Evolutionary conservation across 768 basidiomycete genomes (phyloP).

Genomic region (Suillus fuscotomentosus): DNA sequence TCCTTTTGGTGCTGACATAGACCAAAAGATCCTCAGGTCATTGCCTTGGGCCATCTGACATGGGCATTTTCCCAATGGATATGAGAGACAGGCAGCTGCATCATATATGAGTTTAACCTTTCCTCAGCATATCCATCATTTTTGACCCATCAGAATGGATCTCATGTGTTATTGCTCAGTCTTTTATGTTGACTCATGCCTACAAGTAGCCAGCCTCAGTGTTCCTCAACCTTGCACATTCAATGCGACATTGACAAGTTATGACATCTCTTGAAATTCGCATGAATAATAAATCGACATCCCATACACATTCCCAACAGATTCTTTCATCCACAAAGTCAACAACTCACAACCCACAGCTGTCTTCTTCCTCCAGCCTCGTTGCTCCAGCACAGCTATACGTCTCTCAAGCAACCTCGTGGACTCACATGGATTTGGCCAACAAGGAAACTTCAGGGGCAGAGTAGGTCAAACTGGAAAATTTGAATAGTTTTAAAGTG

Average conservation of each 20-base stretch:
- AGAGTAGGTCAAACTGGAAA: conserved; percentile 7
- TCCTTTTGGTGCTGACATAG: too few species aligned
- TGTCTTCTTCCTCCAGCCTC: conserved; percentile 17
- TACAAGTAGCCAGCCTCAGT: not conserved
- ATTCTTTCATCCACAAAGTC: conserved; percentile 4
- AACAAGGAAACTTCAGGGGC: conserved; percentile 1
- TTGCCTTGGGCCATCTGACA: too few species aligned
- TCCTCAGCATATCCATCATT: too few species aligned
- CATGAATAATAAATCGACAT: conserved; percentile 14
- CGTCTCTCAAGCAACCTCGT: conserved; percentile 26
- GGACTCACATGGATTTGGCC: conserved; percentile 18
- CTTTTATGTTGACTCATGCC: not conserved
- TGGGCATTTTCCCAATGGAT: not conserved
- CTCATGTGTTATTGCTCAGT: not conserved
- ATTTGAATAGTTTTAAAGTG: not conserved
- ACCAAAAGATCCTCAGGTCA: too few species aligned
- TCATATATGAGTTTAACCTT: too few species aligned
- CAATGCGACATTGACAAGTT: conserved; percentile 17
- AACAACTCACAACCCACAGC: not conserved
- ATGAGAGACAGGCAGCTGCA: too few species aligned
- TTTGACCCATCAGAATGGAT: too few species aligned
- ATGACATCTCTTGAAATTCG: conserved; percentile 29
- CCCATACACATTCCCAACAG: conserved; percentile 1
- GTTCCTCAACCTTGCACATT: not conserved
- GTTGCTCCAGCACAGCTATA: conserved; percentile 10